These are phyloP conservation scores for Exserohilum rostratum DNA, from an alignment of 2,329 filamentous ascomycete genomes.

Conservation along the genomic window DNA sequence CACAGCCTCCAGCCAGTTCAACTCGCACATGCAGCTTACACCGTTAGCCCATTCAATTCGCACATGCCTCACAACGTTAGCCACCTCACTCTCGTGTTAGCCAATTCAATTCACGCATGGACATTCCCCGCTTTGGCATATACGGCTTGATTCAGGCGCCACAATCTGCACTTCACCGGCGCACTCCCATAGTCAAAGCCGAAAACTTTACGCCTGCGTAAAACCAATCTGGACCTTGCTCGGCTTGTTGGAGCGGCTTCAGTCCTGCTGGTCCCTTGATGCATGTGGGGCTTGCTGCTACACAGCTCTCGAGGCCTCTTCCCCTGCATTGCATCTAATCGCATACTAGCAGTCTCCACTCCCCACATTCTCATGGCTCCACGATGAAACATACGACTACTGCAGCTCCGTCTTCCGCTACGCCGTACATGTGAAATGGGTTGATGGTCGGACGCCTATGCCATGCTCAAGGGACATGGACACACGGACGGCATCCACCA, in stretches of 20 bases:
- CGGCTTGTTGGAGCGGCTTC: not conserved
- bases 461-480: not conserved
- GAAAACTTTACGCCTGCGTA: conserved; percentile 5
- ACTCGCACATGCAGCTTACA: no score
- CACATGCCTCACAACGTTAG: no score
- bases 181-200: conserved; percentile 2
- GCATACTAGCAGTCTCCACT: not conserved
- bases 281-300: conserved; percentile 13
- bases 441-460: not conserved
- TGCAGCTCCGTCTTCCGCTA: conserved; percentile 3
- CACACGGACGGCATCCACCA: not conserved
- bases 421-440: conserved; percentile 2
- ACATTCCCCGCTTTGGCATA: not conserved
- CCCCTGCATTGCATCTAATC: conserved; percentile 12
- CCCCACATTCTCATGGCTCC: not conserved
- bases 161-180: conserved; percentile 5
- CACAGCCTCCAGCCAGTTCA: no score
- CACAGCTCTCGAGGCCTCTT: conserved; percentile 3
- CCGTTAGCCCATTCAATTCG: no score
- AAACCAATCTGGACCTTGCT: conserved; percentile 9
- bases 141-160: not conserved
- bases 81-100: no score
- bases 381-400: conserved; percentile 7
- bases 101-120: not conserved
- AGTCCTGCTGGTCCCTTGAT: conserved; percentile 1